Conservation (phyloP, 495 filamentous ascomycete genomes). For the Penicillium waksmanii region DNA sequence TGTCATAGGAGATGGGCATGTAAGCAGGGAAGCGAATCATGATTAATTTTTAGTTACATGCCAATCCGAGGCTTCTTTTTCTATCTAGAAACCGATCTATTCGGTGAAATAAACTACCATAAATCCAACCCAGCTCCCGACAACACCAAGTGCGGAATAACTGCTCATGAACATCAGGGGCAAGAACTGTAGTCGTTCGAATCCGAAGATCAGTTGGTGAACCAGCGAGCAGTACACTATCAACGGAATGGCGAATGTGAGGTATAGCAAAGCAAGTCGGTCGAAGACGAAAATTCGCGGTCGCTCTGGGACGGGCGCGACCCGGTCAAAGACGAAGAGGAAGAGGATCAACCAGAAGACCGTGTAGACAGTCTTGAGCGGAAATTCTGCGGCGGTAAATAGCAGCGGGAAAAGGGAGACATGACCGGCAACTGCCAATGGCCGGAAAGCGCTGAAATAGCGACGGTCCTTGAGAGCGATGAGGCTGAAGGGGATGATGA, state of each 20-base stretch:
- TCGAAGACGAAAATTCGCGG: slow-evolving; percentile 85
- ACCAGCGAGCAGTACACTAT: slow-evolving; percentile 86
- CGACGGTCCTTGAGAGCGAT: slow-evolving; percentile 91
- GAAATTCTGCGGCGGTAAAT: slow-evolving; percentile 86
- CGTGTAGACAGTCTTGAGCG: slow-evolving; percentile 91
- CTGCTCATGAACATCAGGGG: slow-evolving; percentile 97
- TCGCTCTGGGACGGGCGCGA: slow-evolving; percentile 78
- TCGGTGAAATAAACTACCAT: slow-evolving; percentile 89
- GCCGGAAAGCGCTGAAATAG: slow-evolving; percentile 89
- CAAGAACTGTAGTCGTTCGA: slow-evolving; percentile 79
- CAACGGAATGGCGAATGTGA: slow-evolving; percentile 82
- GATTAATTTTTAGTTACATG: not conserved
- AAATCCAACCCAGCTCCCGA: slow-evolving; percentile 96
- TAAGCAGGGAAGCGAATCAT: not conserved
- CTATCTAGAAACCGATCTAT: slow-evolving; percentile 31
- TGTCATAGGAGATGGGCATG: not conserved
- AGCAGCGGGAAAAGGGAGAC: slow-evolving; percentile 94
- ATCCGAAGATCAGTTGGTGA: slow-evolving; percentile 80
- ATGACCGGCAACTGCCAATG: slow-evolving; percentile 89
- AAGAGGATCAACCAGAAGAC: slow-evolving; percentile 90
- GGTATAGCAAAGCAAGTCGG: slow-evolving; percentile 85
- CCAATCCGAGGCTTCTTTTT: not conserved
- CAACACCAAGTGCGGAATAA: slow-evolving; percentile 92
- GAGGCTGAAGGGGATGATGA: slow-evolving; percentile 94
- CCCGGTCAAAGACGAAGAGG: slow-evolving; percentile 79